Evolutionary conservation across 2,329 filamentous ascomycete species (phyloP), one percentile per base, ranked within the genome.

Genomic region (Pseudopyricularia cyperi): DNA sequence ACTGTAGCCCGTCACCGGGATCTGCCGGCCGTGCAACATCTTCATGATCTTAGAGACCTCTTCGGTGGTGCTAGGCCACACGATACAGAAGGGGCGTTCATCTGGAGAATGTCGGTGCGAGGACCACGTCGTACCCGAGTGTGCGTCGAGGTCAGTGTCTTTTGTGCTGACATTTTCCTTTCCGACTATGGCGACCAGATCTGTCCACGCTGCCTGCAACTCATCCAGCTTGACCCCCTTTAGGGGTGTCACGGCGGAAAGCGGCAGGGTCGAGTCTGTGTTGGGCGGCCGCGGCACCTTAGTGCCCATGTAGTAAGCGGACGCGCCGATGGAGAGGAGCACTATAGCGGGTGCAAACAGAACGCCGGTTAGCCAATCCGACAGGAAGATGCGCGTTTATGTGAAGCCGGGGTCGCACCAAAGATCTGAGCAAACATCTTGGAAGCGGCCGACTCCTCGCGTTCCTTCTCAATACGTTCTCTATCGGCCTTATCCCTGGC

Each of bases 41-140:
- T 91, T 90, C 83, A 95, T 91, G 54, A 96, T 80, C 56, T 76
- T 72, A n/a, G 85, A 85, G 8, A 95, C 89, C 59, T 96, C 84
- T 57, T 90, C 84, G 1, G 90, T 96, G 34, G 75, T 80, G 44
- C 69, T 72, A 0, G 89, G 90, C 63, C 83, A 91, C 39, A 95
- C 76, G 50, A 96, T 74, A 64, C 89, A 76, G 62, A 85, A 85
- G 12, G 80, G 75, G 46, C 71, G 69, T 54, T 80, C 70, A 2
- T 70, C 63, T 14, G 70, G 65, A 30, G 68, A 66, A 48, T 70
- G 66, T 47, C 69, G 69, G 64, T 84, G 78, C 30, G 78, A 75
- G 46, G 80, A 83, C 80, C 80, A 85, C 46, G 76, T 73, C 24
- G 79, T 83, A 30, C 73, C 74, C 34, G 79, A 66, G 63, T 85